A percentile compares a stretch with the other conserved stretches of the same genome.
Conservation (phyloP, 2,329 filamentous ascomycete species). For the Ceratocystis smalleyi region DNA sequence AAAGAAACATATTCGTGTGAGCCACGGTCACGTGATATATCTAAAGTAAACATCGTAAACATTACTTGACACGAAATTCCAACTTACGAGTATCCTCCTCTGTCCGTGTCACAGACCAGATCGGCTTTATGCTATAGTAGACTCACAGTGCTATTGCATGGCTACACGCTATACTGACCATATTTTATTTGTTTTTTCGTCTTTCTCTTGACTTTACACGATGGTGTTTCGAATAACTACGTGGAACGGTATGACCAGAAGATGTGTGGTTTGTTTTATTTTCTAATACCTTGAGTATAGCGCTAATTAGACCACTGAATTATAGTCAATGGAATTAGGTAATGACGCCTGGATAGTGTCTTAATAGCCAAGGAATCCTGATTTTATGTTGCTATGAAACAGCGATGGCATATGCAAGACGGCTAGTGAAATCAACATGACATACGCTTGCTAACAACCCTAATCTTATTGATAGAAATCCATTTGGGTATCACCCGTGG, state of each 20-base stretch:
- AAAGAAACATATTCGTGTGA: no score
- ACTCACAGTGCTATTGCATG: no score
- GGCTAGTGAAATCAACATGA: background rate
- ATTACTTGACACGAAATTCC: no score
- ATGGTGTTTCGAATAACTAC: constrained; percentile 72
- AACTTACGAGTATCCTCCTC: no score
- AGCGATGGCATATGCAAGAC: background rate
- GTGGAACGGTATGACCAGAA: constrained; percentile 55
- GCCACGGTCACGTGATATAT: no score
- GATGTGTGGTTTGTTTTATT: background rate
- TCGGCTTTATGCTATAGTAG: no score
- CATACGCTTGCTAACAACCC: background rate
- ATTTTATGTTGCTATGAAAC: background rate
- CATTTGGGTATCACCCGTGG: constrained; percentile 77
- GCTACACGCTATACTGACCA: no score
- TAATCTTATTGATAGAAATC: constrained; percentile 40
- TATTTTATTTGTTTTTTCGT: no score
- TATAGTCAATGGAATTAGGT: constrained; percentile 68
- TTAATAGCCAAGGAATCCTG: background rate
- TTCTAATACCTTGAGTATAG: background rate
- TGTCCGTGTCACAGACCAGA: no score
- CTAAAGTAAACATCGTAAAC: no score
- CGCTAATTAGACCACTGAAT: background rate
- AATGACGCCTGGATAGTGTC: constrained; percentile 17
- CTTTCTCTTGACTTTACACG: no score